These are phyloP conservation scores for Erodium maritimum DNA, from an alignment of 345 rosid species.

Conservation along the genomic window DNA sequence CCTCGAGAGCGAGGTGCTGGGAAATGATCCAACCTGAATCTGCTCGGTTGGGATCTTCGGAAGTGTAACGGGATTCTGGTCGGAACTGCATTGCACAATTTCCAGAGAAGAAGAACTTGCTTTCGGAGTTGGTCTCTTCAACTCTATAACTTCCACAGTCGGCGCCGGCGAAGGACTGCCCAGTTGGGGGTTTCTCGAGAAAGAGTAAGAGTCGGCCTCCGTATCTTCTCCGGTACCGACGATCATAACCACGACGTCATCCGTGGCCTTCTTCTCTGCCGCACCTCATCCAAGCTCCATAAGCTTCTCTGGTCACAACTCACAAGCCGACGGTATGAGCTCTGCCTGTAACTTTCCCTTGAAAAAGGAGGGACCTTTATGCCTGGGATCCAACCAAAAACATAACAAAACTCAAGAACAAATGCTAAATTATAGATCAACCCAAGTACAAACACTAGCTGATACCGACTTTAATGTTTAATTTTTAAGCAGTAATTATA, in stretches of 20 bases:
- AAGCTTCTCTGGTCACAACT: no score
- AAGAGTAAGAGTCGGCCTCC: background rate
- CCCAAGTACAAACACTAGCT: no score
- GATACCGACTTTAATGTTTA: no score
- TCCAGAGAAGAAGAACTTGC: background rate
- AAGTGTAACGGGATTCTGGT: background rate
- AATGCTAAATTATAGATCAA: no score
- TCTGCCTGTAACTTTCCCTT: background rate
- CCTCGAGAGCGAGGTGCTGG: slow-evolving; percentile 1
- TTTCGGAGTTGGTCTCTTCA: background rate
- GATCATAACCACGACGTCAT: background rate
- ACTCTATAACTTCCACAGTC: background rate
- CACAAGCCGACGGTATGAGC: background rate
- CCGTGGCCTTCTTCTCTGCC: background rate
- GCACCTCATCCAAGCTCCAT: no score
- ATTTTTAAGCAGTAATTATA: no score
- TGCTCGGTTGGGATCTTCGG: background rate
- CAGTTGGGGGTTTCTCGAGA: background rate
- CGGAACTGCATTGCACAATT: no score
- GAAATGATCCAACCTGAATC: background rate
- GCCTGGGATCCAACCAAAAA: no score
- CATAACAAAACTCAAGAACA: no score
- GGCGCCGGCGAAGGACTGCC: background rate
- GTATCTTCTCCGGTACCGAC: background rate
- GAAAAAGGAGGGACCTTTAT: background rate